These are phyloP conservation scores for Wallacemonas sp. DNA, from an alignment of 208 protist species.

Conservation along the genomic window DNA sequence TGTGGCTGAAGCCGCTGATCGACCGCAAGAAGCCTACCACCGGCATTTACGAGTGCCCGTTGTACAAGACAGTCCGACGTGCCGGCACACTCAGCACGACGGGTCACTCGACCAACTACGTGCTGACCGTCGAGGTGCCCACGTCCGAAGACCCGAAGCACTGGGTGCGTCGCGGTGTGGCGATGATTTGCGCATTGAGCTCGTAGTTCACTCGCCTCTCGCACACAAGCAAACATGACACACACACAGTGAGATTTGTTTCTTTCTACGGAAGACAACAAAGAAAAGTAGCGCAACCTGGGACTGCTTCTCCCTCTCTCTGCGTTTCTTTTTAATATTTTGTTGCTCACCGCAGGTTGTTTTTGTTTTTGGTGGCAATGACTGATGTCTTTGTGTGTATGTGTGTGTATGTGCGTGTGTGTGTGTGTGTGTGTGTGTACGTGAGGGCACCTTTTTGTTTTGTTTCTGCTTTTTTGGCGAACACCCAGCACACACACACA, in stretches of 20 bases:
- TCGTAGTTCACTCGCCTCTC: slow-evolving; percentile 41
- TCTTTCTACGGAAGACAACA: no score
- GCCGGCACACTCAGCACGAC: slow-evolving; percentile 97
- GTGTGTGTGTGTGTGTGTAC: no score
- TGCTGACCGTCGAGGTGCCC: slow-evolving; percentile 95
- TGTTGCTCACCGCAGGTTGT: no score
- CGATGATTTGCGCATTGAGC: slow-evolving; percentile 82
- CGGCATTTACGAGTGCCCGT: slow-evolving; percentile 76
- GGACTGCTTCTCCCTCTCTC: slow-evolving; percentile 2
- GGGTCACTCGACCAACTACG: slow-evolving; percentile 98
- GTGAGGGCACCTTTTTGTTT: no score
- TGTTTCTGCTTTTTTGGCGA: not conserved
- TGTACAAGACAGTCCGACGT: slow-evolving; percentile 97
- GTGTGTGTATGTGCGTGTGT: no score
- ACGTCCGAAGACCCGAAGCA: slow-evolving; percentile 83
- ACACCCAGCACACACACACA: no score
- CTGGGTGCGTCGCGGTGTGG: slow-evolving; percentile 96
- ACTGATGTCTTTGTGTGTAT: no score
- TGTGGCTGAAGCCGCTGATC: slow-evolving; percentile 93
- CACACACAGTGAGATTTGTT: no score
- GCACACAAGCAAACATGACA: not conserved
- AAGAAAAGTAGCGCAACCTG: no score
- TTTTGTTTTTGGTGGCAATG: slow-evolving; percentile 14
- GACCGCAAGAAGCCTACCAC: slow-evolving; percentile 63
- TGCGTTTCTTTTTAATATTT: slow-evolving; percentile 9